These are phyloP conservation scores for Aspergillus candidus DNA, from an alignment of 2,329 filamentous ascomycete species.

Conservation along the genomic window DNA sequence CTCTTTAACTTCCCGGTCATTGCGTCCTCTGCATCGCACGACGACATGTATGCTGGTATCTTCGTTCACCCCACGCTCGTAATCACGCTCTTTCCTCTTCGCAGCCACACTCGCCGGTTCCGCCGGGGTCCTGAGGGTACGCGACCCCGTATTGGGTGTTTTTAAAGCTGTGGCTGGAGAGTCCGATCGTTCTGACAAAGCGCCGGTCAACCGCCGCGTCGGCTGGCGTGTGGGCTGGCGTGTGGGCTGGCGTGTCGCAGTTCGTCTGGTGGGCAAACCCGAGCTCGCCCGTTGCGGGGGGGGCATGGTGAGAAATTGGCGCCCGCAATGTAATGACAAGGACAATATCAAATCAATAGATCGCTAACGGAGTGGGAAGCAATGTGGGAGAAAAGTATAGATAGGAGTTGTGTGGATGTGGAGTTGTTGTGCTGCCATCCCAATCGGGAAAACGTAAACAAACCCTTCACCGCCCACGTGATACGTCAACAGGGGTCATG, in stretches of 20 bases:
- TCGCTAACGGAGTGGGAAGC: background rate
- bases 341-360: background rate
- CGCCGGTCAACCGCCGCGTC: constrained; percentile 48
- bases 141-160: constrained; percentile 44
- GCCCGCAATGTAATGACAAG: background rate
- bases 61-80: constrained; percentile 62
- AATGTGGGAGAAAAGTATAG: background rate
- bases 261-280: constrained; percentile 45
- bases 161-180: constrained; percentile 68
- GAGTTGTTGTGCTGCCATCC: constrained; percentile 14
- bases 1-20: constrained; percentile 84
- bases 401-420: constrained; percentile 1
- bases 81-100: constrained; percentile 85
- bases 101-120: constrained; percentile 50
- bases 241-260: constrained; percentile 39
- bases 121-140: constrained; percentile 37
- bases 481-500: constrained; percentile 12
- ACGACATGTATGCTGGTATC: constrained; percentile 98
- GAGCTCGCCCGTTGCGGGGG: constrained; percentile 47
- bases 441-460: constrained; percentile 29
- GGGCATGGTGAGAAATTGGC: constrained; percentile 41
- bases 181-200: constrained; percentile 49
- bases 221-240: constrained; percentile 49
- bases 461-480: constrained; percentile 16
- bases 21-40: constrained; percentile 87